A percentile compares a stretch with the other conserved stretches of the same genome.
These are phyloP conservation scores for Triadica sebifera DNA, from an alignment of 345 rosid species.

Conservation along the genomic window DNA sequence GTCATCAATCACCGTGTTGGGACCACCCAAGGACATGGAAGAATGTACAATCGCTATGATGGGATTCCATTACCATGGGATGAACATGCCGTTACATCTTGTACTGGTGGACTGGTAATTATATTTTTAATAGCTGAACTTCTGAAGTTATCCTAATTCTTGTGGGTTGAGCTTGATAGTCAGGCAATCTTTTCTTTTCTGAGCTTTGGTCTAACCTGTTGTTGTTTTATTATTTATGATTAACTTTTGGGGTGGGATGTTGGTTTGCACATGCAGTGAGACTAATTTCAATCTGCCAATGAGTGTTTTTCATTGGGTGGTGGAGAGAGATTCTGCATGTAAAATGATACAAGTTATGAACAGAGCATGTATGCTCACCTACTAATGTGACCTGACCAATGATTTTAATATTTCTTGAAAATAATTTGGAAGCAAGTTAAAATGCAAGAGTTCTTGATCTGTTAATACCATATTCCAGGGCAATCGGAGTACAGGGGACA, in stretches of 20 bases:
- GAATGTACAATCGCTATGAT: slow-evolving; percentile 82
- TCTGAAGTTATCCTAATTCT: neutral
- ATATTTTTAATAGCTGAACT: slow-evolving; percentile 6
- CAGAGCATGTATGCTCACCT: neutral
- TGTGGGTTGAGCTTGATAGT: neutral
- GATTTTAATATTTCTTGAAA: neutral
- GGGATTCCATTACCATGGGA: slow-evolving; percentile 80
- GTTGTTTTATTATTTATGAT: neutral
- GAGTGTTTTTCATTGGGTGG: neutral
- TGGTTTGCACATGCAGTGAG: neutral
- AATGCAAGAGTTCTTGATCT: slow-evolving; percentile 16
- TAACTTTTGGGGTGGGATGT: neutral
- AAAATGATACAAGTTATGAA: neutral
- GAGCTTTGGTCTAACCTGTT: no score
- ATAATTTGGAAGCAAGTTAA: neutral
- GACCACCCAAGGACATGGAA: slow-evolving; percentile 75
- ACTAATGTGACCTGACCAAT: neutral
- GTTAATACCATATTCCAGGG: slow-evolving; percentile 47
- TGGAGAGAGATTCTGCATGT: neutral
- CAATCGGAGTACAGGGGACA: slow-evolving; percentile 82
- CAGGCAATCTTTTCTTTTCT: neutral
- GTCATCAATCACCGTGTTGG: slow-evolving; percentile 95
- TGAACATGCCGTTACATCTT: slow-evolving; percentile 84
- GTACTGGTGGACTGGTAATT: slow-evolving; percentile 84
- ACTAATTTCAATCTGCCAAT: neutral